Conservation (phyloP, 2,329 filamentous ascomycete genomes). For the Fusarium lateritium region DNA sequence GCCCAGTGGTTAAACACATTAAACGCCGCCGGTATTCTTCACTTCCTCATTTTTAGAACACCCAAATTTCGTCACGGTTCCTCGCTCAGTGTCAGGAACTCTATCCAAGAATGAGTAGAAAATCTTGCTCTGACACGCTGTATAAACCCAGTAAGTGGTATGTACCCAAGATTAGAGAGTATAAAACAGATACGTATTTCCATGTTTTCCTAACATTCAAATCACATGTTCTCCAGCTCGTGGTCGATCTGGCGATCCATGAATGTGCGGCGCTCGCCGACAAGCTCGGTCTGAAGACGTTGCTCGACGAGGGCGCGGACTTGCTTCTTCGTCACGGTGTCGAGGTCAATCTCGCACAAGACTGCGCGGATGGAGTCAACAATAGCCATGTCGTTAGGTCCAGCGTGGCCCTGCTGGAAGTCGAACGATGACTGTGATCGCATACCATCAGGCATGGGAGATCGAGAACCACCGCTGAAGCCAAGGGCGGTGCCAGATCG, state of each 20-base stretch:
- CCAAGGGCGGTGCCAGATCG: slow-evolving; percentile 64
- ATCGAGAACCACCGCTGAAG: slow-evolving; percentile 62
- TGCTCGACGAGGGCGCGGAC: slow-evolving; percentile 92
- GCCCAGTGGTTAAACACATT: slow-evolving; percentile 34
- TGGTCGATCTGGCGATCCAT: slow-evolving; percentile 94
- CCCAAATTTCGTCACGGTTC: slow-evolving; percentile 23
- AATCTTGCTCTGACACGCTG: slow-evolving; percentile 21
- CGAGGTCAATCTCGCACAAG: slow-evolving; percentile 89
- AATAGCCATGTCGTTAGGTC: slow-evolving; percentile 85
- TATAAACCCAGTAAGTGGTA: slow-evolving; percentile 41
- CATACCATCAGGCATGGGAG: slow-evolving; percentile 63
- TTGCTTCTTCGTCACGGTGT: slow-evolving; percentile 99
- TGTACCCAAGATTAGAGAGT: slow-evolving; percentile 43
- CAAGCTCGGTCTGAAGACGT: slow-evolving; percentile 88
- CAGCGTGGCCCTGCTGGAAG: slow-evolving; percentile 71
- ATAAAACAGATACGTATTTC: slow-evolving; percentile 27
- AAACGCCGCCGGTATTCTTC: slow-evolving; percentile 44
- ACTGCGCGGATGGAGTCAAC: slow-evolving; percentile 87
- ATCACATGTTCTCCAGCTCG: slow-evolving; percentile 93
- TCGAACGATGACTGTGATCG: slow-evolving; percentile 70
- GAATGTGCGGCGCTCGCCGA: slow-evolving; percentile 88
- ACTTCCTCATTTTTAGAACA: slow-evolving; percentile 44
- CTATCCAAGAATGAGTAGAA: slow-evolving; percentile 15
- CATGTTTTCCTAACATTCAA: slow-evolving; percentile 7
- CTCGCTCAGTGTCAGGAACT: slow-evolving; percentile 23